Base-by-base conservation (phyloP, 208 protist genomes). In the Angomonas deanei region DNA sequence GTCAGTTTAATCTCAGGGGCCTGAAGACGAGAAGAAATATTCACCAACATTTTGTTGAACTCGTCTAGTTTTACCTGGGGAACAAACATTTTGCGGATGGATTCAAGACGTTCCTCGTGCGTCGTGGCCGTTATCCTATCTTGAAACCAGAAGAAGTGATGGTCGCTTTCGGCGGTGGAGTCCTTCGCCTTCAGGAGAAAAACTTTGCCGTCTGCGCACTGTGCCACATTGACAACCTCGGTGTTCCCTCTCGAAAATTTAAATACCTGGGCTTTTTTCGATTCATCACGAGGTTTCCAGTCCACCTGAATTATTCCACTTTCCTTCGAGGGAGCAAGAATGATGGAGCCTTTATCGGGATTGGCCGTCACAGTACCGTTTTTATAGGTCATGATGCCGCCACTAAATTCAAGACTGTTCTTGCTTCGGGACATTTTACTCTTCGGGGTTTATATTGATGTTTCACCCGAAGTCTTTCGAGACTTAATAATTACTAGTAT, bases 81-180 rank as follows among this genome's bases (percentile, higher is more conserved):
- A 31, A 34, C 0, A 54, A 21, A 2, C 47, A 11, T 30, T 42
- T 32, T 23, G 76, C 62, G 13, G 8, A 53, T 53, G 11, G 47
- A 5, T 11, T 53, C 47, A 8, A 53, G 5, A n/a, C 21, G 21
- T 11, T 26, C 23, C 8, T 15, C 47, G 19, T 53, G n/a, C 11
- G 11, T 53, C 19, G 11, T 26, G 8, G 47, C 5, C 11, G 36
- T 42, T 15, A 53, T 87, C 53, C 87, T 91, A 28, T 92, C 88
- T 55, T 94, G 88, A 19, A 94, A 48, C 86, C 88, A 94, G 56
- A 90, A 94, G 49, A 94, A 94, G 55, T 83, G 31, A 47, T 46
- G 47, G 21, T 55, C 48, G 30, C 32, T 73, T 53, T 76, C 72
- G 23, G 39, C 63, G 1, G 19, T 47, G 23, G 54, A 49, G 8